Base-by-base conservation (phyloP, 306 rosid species). In the Canavalia ensiformis region DNA sequence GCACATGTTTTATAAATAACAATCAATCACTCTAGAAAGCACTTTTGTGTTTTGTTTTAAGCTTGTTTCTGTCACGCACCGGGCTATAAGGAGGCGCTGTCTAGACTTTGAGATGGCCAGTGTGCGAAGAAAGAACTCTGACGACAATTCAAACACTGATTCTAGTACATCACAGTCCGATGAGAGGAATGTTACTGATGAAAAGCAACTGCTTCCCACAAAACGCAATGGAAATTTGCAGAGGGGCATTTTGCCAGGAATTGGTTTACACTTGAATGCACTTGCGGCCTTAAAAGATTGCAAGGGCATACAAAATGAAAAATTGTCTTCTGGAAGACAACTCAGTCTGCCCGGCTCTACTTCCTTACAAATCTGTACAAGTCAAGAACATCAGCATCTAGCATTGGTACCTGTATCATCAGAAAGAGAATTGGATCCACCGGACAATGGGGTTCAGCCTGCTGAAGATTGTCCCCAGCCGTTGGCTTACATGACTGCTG, bases 211-310 rank as follows among this genome's bases (percentile, higher is more conserved):
- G 2, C 78, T 86, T 66, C 80, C 90, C 7, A 12, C 75, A 66
- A 89, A 87, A 70, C 74, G 84, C 8, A 77, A 83, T 75, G 86
- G 81, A 25, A 85, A 87, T 69, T 81, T 89, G 1, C 79, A 89
- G 30, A 82, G 80, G 67, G 80, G 89, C 84, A 82, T 78, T 68
- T 79, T 91, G 79, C 97, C 90, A 11, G 97, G 93, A 87, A 93
- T 91, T 31, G 94, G 95, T 74, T 86, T 93, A 82, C 92, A 91
- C 89, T 83, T 94, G 74, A 92, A 92, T 81, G 95, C 97, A 81
- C 90, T 92, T 76, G 91, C 94, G 29, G 68, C 89, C 75, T 82
- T 91, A 11, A 92, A 90, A 83, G 93, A 86, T 37, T 46, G 67
- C 83, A 83, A 76, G 70, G 84, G 69, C 83, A 67, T 73, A 37